Evolutionary conservation across 345 rosid species (phyloP).

Genomic region (Acer saccharum): DNA sequence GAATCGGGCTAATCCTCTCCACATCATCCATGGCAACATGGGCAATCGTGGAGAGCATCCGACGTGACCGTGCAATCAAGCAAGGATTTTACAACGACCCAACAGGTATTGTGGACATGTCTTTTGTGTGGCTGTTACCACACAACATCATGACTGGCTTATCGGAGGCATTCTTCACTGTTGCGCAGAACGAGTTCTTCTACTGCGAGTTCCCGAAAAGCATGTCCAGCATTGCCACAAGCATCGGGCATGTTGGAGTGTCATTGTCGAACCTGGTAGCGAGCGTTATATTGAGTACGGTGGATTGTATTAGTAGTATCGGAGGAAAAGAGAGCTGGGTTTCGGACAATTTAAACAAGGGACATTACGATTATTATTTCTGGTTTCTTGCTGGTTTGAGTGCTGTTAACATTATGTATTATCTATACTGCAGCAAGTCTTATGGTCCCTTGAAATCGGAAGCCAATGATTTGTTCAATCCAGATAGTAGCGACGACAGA

Average conservation of each 20-base stretch:
- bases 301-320: conserved; percentile 9
- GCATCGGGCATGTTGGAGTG: neutral
- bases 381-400: conserved; percentile 17
- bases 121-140: conserved; percentile 46
- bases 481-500: too few relatives aligned
- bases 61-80: conserved; percentile 32
- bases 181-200: conserved; percentile 29
- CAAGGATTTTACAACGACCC: conserved; percentile 30
- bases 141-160: conserved; percentile 21
- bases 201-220: conserved; percentile 29
- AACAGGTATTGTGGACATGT: conserved; percentile 29
- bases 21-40: conserved; percentile 31
- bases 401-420: conserved; percentile 18
- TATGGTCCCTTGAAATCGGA: conserved; percentile 14
- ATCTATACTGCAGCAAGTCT: conserved; percentile 18
- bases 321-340: conserved; percentile 31
- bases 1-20: conserved; percentile 39
- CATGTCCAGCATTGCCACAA: conserved; percentile 29
- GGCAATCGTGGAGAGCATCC: conserved; percentile 44
- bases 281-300: conserved; percentile 14
- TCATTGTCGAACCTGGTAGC: conserved; percentile 11
- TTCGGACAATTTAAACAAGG: conserved; percentile 23
- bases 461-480: neutral
- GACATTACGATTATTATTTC: conserved; percentile 25
- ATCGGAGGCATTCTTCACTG: conserved; percentile 23